phyloP scores from a whole-genome alignment of 768 basidiomycete species.

The Trametes gibbosa region DNA sequence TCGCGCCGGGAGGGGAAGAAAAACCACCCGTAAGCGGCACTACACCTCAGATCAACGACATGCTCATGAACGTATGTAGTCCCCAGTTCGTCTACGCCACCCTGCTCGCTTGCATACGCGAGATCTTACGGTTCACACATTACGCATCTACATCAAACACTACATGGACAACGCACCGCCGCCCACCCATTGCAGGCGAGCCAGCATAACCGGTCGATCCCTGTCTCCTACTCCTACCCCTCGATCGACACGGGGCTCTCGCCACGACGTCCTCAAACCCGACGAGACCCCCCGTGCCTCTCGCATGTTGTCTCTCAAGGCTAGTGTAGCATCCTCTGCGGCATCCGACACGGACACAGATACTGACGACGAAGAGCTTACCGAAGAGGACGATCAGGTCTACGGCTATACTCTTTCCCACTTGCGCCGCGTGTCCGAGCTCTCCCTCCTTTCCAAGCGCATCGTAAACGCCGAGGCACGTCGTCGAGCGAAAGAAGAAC shows the following conservation, averaged over 20 bases:
- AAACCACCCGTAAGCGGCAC: slow-evolving; percentile 11
- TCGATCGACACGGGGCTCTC: background rate
- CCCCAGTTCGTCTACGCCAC: slow-evolving; percentile 58
- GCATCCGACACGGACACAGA: background rate
- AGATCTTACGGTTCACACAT: slow-evolving; percentile 69
- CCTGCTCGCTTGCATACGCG: slow-evolving; percentile 64
- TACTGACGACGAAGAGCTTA: slow-evolving; percentile 3
- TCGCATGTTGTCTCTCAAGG: slow-evolving; percentile 35
- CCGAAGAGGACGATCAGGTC: slow-evolving; percentile 16
- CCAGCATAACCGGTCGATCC: background rate
- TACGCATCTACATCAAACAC: slow-evolving; percentile 75
- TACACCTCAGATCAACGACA: background rate
- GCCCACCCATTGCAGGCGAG: background rate
- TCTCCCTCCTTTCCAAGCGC: slow-evolving; percentile 58
- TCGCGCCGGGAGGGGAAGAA: background rate
- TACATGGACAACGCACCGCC: slow-evolving; percentile 64
- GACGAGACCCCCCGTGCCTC: slow-evolving; percentile 16
- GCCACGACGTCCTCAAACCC: background rate
- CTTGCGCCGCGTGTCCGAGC: slow-evolving; percentile 73
- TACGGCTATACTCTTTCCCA: slow-evolving; percentile 71
- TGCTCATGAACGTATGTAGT: slow-evolving; percentile 20
- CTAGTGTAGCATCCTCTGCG: slow-evolving; percentile 31
- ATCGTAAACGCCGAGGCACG: slow-evolving; percentile 62
- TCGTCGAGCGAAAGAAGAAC: slow-evolving; percentile 49
- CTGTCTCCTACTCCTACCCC: slow-evolving; percentile 16